phyloP scores from a whole-genome alignment of 768 basidiomycete species.

The Lactarius pseudohatsudake region DNA sequence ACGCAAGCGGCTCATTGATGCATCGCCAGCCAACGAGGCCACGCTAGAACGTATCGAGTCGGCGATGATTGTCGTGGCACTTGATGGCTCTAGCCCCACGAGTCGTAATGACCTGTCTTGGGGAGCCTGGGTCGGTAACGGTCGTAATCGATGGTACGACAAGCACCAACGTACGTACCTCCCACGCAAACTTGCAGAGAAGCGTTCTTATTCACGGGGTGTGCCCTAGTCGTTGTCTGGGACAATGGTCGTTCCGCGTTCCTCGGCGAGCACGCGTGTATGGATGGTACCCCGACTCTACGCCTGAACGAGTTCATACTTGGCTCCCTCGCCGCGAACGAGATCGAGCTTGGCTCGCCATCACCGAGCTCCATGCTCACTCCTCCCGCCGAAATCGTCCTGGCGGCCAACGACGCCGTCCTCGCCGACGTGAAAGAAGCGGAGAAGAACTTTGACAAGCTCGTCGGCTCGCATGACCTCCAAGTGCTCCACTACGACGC shows the following conservation, averaged over 20 bases:
- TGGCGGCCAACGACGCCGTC: constrained; percentile 60
- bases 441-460: constrained; percentile 66
- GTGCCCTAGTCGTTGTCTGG: constrained; percentile 79
- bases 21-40: constrained; percentile 62
- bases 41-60: constrained; percentile 82
- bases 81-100: constrained; percentile 81
- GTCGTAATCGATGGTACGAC: constrained; percentile 91
- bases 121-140: constrained; percentile 87
- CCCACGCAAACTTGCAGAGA: neutral
- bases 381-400: constrained; percentile 64
- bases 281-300: constrained; percentile 94
- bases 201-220: constrained; percentile 11
- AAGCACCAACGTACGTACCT: constrained; percentile 82
- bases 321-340: constrained; percentile 67
- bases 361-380: constrained; percentile 26
- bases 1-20: constrained; percentile 59
- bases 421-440: constrained; percentile 55
- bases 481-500: constrained; percentile 36
- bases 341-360: constrained; percentile 71
- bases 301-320: constrained; percentile 94
- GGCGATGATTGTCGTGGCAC: constrained; percentile 80
- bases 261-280: constrained; percentile 82
- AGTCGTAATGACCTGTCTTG: constrained; percentile 81
- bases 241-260: constrained; percentile 95
- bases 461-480: constrained; percentile 78